These are phyloP conservation scores for Colletotrichum sojae DNA, from an alignment of 2,329 filamentous ascomycete species.

Conservation along the genomic window DNA sequence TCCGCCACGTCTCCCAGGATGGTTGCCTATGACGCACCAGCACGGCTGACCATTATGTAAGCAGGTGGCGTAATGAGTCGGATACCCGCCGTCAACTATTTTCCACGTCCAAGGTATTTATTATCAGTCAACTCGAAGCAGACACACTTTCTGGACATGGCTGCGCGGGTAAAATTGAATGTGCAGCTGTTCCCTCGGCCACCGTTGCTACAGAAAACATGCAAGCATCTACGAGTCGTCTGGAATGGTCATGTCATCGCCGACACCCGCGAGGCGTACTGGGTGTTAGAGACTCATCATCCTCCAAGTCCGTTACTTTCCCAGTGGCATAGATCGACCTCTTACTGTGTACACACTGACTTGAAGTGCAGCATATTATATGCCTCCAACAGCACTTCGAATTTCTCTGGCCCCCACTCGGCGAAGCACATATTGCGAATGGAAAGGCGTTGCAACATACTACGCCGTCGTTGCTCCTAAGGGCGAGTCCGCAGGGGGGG, in stretches of 20 bases:
- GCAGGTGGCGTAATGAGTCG: no score
- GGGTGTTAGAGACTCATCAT: constrained; percentile 75
- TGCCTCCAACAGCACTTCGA: constrained; percentile 65
- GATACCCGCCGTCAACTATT: no score
- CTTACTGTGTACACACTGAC: neutral
- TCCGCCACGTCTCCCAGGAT: no score
- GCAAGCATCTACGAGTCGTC: constrained; percentile 68
- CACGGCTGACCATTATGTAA: no score
- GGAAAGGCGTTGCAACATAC: constrained; percentile 73
- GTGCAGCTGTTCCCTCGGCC: constrained; percentile 72
- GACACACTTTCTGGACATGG: neutral
- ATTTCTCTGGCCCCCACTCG: constrained; percentile 62
- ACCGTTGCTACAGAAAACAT: constrained; percentile 67
- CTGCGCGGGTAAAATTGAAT: constrained; percentile 58
- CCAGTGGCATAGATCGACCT: neutral
- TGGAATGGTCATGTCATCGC: constrained; percentile 69
- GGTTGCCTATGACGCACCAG: no score
- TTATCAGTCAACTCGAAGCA: no score
- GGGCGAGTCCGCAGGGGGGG: constrained; percentile 46
- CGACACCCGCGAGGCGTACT: constrained; percentile 71
- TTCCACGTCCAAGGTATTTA: no score
- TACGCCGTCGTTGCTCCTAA: constrained; percentile 62
- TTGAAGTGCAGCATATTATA: constrained; percentile 66
- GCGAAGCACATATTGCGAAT: constrained; percentile 68
- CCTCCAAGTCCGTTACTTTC: constrained; percentile 65